These are phyloP conservation scores for Fraxinus velutina DNA, from an alignment of 305 asterid species.

Conservation along the genomic window DNA sequence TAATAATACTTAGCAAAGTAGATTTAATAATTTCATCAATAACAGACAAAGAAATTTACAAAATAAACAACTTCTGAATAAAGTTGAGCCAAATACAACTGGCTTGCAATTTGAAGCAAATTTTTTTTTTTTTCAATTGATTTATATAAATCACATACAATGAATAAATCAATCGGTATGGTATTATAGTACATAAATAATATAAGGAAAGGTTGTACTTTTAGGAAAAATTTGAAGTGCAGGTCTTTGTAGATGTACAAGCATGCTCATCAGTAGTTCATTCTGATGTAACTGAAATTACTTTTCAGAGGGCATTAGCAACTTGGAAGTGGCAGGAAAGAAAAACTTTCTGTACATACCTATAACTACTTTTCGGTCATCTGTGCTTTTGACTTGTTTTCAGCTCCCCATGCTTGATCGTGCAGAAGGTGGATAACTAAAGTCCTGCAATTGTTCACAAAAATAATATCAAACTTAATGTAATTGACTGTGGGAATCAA, in stretches of 20 bases:
- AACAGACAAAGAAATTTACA: not conserved
- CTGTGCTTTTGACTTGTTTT: conserved; percentile 1
- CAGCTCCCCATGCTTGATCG: conserved; percentile 53
- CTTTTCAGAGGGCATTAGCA: not conserved
- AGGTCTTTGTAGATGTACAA: not conserved
- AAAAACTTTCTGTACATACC: conserved; percentile 5
- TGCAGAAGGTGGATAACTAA: conserved; percentile 42
- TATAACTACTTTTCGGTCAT: conserved; percentile 16
- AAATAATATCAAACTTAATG: not conserved
- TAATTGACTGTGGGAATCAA: not conserved
- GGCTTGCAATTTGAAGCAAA: not conserved
- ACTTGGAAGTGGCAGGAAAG: not conserved
- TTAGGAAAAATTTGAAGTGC: not conserved
- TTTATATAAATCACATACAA: conserved; percentile 8
- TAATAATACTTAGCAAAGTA: not conserved
- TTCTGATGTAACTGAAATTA: not conserved
- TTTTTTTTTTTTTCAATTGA: not conserved
- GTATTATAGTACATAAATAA: not conserved
- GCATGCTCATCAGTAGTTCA: not conserved
- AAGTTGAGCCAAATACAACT: not conserved
- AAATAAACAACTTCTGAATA: not conserved
- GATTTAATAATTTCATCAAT: not conserved
- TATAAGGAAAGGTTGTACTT: not conserved
- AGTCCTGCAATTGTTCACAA: conserved; percentile 38
- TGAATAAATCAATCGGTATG: not conserved